Base-by-base conservation (phyloP, 768 basidiomycete genomes). In the Artomyces pyxidatus region DNA sequence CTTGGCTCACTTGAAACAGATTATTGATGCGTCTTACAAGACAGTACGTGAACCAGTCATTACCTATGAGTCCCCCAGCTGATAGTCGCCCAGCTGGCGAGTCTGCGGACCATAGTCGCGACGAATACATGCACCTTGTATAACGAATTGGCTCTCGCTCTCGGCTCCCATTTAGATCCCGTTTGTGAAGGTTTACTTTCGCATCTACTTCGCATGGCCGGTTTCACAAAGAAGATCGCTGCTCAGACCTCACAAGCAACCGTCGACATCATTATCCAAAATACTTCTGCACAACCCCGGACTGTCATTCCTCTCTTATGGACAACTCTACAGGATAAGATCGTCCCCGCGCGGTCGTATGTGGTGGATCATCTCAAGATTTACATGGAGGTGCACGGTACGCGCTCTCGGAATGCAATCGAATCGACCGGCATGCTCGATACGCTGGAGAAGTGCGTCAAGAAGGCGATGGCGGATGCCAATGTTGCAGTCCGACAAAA, bases 71-170 rank as follows among this genome's bases (percentile, higher is more conserved):
- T 50, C 52, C 9, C 12, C 37, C 43, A 42, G 41, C 32, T 51
- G 6, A 54, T 41, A 14, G 0, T 29, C 25, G n/a, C 22, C 11
- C 59, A 97, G 94, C 74, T 96, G 22, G 72, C 74, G 27, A 95
- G 90, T 68, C 69, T 99, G 52, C 81, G 96, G 35, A 99, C 96
- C 19, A 97, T 94, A 1, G 85, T 98, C 41, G 74, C 91, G 6
- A 69, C 75, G 9, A 85, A 87, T 52, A 84, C 92, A 8, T 87
- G 86, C 54, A 71, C 75, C 1, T 74, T 96, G 42, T 88, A 95
- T 59, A 57, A 64, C 37, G 92, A 96, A 55, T 72, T 98, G 32
- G 80, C 83, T 28, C 55, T 67, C 26, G 69, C 79, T 14, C 77
- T 98, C 26, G 81, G 81, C 39, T 58, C 77, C 9, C 64, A 73